Conservation (phyloP, 345 rosid genomes). For the Clarkia xantiana region DNA sequence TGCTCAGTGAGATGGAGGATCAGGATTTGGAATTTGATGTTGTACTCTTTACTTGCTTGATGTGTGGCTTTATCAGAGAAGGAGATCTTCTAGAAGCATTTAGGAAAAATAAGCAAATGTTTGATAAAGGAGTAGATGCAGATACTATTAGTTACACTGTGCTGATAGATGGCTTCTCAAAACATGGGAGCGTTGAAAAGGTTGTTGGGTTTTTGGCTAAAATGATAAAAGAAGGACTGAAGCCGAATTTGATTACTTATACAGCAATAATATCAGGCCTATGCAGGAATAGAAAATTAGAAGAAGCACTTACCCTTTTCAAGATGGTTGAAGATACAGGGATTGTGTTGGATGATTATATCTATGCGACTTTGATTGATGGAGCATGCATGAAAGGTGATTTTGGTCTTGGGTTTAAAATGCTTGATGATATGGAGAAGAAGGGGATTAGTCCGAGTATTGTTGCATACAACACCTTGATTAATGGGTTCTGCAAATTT, state of each 20-base stretch:
- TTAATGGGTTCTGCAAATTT: slow-evolving; percentile 54
- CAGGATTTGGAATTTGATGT: slow-evolving; percentile 50
- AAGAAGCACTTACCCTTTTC: slow-evolving; percentile 43
- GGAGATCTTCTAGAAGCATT: slow-evolving; percentile 38
- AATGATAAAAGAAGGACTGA: slow-evolving; percentile 43
- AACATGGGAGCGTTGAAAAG: slow-evolving; percentile 26
- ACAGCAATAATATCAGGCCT: slow-evolving; percentile 46
- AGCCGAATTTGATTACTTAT: slow-evolving; percentile 46
- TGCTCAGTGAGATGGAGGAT: slow-evolving; percentile 33
- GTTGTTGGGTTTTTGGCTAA: slow-evolving; percentile 38
- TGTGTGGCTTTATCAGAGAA: slow-evolving; percentile 30
- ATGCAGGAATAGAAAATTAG: slow-evolving; percentile 45
- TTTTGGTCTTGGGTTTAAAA: slow-evolving; percentile 27
- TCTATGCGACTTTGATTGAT: slow-evolving; percentile 60
- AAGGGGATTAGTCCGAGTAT: slow-evolving; percentile 46
- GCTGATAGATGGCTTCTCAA: slow-evolving; percentile 46
- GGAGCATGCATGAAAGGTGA: slow-evolving; percentile 49
- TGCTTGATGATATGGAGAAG: slow-evolving; percentile 63
- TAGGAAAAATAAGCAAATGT: slow-evolving; percentile 32
- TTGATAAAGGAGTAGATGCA: slow-evolving; percentile 24
- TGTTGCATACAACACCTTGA: slow-evolving; percentile 43
- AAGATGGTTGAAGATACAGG: slow-evolving; percentile 38
- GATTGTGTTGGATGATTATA: slow-evolving; percentile 42
- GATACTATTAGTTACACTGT: slow-evolving; percentile 46
- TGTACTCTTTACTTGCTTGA: slow-evolving; percentile 57